Percentiles rank a stretch among this genome's conserved stretches.
Conservation (phyloP, 345 rosid species). For the Gossypium anomalum region DNA sequence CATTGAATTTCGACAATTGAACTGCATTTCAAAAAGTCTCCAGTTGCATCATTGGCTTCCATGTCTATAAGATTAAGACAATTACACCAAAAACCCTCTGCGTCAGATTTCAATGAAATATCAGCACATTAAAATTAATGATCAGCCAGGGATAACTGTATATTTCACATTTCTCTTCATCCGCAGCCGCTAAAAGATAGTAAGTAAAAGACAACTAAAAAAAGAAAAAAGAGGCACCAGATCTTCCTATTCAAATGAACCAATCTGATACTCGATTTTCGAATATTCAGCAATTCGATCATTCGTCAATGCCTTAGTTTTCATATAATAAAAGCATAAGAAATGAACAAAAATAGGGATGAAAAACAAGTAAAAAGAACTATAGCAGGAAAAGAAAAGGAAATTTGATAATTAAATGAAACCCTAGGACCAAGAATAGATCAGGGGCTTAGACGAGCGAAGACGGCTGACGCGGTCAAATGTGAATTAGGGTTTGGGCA, state of each 20-base stretch:
- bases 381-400: not conserved
- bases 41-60: too few relatives aligned
- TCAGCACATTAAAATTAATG: conserved; percentile 8
- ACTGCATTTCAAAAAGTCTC: too few relatives aligned
- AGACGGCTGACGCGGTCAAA: not conserved
- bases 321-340: not conserved
- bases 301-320: conserved; percentile 30
- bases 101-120: conserved; percentile 11
- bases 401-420: not conserved
- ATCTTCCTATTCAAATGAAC: conserved; percentile 42
- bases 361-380: not conserved
- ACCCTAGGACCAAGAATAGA: not conserved
- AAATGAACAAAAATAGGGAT: not conserved
- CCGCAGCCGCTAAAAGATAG: not conserved
- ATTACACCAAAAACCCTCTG: too few relatives aligned
- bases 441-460: not conserved
- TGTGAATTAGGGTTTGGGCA: not conserved
- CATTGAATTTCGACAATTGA: too few relatives aligned
- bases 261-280: conserved; percentile 24
- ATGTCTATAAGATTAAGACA: too few relatives aligned
- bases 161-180: conserved; percentile 15
- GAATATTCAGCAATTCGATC: conserved; percentile 22
- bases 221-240: conserved; percentile 30
- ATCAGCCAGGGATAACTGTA: conserved; percentile 30
- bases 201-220: too few relatives aligned